These are phyloP conservation scores for Mortierella claussenii DNA, from an alignment of 192 early-diverging fungal genomes.

Conservation along the genomic window DNA sequence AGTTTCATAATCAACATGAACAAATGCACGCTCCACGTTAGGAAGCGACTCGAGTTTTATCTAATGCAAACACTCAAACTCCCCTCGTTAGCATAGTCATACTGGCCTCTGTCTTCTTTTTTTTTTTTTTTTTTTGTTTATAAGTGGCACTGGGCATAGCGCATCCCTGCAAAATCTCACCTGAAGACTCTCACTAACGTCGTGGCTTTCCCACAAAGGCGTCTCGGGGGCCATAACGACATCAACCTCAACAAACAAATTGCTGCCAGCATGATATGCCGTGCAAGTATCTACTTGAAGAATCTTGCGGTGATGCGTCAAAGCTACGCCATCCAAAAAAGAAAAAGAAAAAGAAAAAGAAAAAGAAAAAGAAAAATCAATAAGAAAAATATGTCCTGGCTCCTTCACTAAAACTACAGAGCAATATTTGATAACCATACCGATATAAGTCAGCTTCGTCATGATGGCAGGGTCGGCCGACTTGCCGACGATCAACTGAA, in stretches of 20 bases:
- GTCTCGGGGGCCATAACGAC: conserved; percentile 93
- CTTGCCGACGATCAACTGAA: conserved; percentile 85
- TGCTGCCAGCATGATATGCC: conserved; percentile 91
- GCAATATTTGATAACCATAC: too few species aligned
- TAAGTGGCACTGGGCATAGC: neutral
- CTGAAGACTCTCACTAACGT: conserved; percentile 93
- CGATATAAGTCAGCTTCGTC: conserved; percentile 87
- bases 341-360: neutral
- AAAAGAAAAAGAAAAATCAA: too few species aligned
- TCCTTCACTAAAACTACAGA: too few species aligned
- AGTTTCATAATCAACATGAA: conserved; percentile 95
- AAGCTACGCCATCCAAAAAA: conserved; percentile 40
- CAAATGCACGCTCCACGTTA: conserved; percentile 93
- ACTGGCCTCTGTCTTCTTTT: too few species aligned
- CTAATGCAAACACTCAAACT: too few species aligned
- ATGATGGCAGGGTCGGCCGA: conserved; percentile 83
- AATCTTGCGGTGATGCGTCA: conserved; percentile 77
- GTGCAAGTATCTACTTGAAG: conserved; percentile 82
- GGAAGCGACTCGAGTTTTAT: conserved; percentile 86
- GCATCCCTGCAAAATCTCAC: neutral
- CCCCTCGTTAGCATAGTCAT: too few species aligned
- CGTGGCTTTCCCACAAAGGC: conserved; percentile 82
- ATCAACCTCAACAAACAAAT: conserved; percentile 95
- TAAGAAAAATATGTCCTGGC: too few species aligned
- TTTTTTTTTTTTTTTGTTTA: neutral